Evolutionary conservation across 2,329 filamentous ascomycete species (phyloP).

Genomic region (Paraconiothyrium sp.): DNA sequence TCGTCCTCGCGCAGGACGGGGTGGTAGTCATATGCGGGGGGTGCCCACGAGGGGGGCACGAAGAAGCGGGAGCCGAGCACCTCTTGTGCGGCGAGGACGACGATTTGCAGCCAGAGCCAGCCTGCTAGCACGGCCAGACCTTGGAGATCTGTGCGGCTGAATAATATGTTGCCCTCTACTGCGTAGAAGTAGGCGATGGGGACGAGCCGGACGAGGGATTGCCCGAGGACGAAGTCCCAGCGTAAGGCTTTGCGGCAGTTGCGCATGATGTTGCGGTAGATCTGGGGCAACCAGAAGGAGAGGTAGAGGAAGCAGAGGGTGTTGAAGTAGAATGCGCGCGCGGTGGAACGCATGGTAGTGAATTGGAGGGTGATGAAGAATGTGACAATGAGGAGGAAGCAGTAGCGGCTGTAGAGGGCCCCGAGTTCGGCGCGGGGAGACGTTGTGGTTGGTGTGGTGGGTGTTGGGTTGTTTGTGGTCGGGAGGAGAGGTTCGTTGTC

Average conservation of each 20-base stretch:
- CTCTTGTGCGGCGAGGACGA: slow-evolving; percentile 81
- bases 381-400: slow-evolving; percentile 65
- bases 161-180: slow-evolving; percentile 80
- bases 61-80: slow-evolving; percentile 90
- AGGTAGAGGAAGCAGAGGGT: slow-evolving; percentile 77
- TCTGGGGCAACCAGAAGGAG: slow-evolving; percentile 92
- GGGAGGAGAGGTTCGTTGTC: slow-evolving; percentile 41
- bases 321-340: slow-evolving; percentile 67
- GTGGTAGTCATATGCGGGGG: slow-evolving; percentile 91
- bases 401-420: slow-evolving; percentile 69
- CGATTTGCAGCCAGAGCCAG: slow-evolving; percentile 90
- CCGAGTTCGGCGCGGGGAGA: slow-evolving; percentile 60
- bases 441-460: slow-evolving; percentile 23
- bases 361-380: slow-evolving; percentile 69
- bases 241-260: slow-evolving; percentile 92
- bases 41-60: slow-evolving; percentile 73
- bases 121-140: slow-evolving; percentile 72
- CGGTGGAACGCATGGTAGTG: slow-evolving; percentile 63
- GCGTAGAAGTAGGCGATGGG: slow-evolving; percentile 90
- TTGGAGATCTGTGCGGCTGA: slow-evolving; percentile 73
- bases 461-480: slow-evolving; percentile 36
- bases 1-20: slow-evolving; percentile 87
- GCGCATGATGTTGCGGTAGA: slow-evolving; percentile 86
- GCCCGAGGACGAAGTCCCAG: slow-evolving; percentile 89
- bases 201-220: slow-evolving; percentile 78